Evolutionary conservation across 176 grass and related monocot species (phyloP).

Genomic region (Carex kokanica): DNA sequence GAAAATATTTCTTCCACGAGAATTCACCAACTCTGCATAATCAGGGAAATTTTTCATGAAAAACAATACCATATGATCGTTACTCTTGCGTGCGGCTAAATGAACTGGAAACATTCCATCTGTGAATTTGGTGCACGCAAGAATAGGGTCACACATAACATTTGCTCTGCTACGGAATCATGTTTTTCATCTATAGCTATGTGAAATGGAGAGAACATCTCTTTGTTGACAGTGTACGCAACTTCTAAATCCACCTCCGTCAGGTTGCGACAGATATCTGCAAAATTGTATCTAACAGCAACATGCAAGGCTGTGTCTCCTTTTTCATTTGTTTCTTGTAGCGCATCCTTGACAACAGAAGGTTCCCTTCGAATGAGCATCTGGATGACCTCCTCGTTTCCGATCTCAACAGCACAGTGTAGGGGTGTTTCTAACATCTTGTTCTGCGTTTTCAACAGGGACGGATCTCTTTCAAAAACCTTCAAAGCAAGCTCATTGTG

Average conservation of each 20-base stretch:
- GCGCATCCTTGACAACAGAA: not conserved
- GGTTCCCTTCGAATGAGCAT: not conserved
- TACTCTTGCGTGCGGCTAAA: not conserved
- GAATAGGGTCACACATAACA: too few relatives aligned
- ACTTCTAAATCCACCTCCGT: not conserved
- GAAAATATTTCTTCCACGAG: not conserved
- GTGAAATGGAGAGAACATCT: not conserved
- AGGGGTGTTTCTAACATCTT: not conserved
- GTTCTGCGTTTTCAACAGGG: not conserved
- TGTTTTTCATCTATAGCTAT: not conserved
- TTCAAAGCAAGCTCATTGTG: not conserved
- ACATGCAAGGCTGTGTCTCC: slow-evolving; percentile 15
- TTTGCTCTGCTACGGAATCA: not conserved
- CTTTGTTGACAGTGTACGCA: not conserved
- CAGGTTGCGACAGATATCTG: not conserved
- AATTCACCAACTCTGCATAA: not conserved
- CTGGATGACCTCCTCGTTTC: not conserved
- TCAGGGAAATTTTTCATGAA: not conserved
- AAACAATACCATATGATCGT: accelerated
- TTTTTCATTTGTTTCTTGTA: not conserved
- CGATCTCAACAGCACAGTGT: not conserved
- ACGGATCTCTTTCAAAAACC: too few relatives aligned
- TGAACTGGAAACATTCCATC: too few relatives aligned
- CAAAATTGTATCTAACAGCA: not conserved
- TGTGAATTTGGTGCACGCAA: too few relatives aligned